Base-by-base conservation (phyloP, 192 early-diverging fungal species). In the Entomortierella lignicola region DNA sequence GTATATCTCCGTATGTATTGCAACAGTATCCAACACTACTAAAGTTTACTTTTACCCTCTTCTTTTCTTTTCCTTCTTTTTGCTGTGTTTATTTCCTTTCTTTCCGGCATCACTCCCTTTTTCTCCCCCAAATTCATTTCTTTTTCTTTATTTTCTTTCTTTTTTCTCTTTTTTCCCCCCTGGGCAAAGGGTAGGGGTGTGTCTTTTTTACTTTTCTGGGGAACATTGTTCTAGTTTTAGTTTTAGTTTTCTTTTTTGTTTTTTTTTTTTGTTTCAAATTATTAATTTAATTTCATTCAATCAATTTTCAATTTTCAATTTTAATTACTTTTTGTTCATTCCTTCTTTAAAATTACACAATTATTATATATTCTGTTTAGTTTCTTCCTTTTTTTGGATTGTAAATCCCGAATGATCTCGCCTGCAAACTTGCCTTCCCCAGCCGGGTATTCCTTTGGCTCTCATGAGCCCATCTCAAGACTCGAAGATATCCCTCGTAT, bases 361-460 rank as follows among this genome's bases (percentile, higher is more conserved):
- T n/a, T n/a, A n/a, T n/a, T n/a, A n/a, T 37, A 37, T 10, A 37
- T 37, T 37, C 34, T 7, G 34, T 10, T 10, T 29, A 25, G 27
- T 30, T 41, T 47, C 27, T 43, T 11, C 34, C n/a, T 29, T 26
- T 18, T 32, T 41, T 32, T 39, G 13, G 17, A 47, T 15, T 47
- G 4, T 15, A 37, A 37, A 37, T 37, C 34, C 39, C 44, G 65
- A 43, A 79, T 79, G 74, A 79, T 79, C 60, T 79, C 67, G 10
- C 74, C 74, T 25, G 63, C 74, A 12, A 79, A 59, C 17, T 57
- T 79, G 29, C 74, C 74, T 30, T 69, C 74, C 10, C 74, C 74
- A 8, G 61, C 74, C 25, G 74, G 67, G 12, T 79, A 79, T 43
- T 79, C 74, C 39, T 79, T 79, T 48, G 74, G 74, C 48, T 69